Base-by-base conservation (phyloP, 2,329 filamentous ascomycete genomes). In the Bisporella sp. region DNA sequence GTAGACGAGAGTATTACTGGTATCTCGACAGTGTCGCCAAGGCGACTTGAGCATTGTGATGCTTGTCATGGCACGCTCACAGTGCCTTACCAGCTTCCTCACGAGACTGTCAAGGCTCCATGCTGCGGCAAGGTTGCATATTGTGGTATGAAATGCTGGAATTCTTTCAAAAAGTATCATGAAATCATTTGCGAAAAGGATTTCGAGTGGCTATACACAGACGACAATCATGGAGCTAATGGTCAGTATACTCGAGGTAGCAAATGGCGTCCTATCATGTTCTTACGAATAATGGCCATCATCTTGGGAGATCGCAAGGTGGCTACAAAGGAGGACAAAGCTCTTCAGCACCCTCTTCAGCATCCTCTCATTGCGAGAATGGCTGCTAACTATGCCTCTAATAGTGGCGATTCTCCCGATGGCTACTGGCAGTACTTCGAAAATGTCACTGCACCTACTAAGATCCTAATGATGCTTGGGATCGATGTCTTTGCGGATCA, bases 101-200 rank as follows among this genome's bases (percentile, higher is more conserved):
- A 21, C 1, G 40, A 51, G 0, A 47, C 54, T 6, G 9, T 51
- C 7, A 35, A 21, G 8, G 53, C 56, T 21, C 39, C 13, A 9
- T 63, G 61, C 47, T 62, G 62, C 41, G 48, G 52, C 6, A 13
- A 44, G 2, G 53, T 59, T 1, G 56, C 52, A 2, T 65, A 53
- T 29, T 65, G 62, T 48, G 58, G 56, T n/a, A 31, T 41, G 9
- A 41, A 41, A 1, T 65, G 62, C 44, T 45, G 56, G 9, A 44
- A 45, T 30, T 4, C 61, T 61, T 1, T 45, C 50, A 4, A 45
- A 39, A 3, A 50, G 54, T n/a, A 62, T 45, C 62, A 65, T 44
- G 52, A 39, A 13, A 28, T 60, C 0, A 46, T 61, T 3, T 65
- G 62, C 39, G 54, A 57, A 1, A 57, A 58, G 5, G 52, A 60